A percentile compares a stretch with the other conserved stretches of the same genome.
phyloP scores from a whole-genome alignment of 2,329 filamentous ascomycete genomes.

The Aspergillus aculeatinus region DNA sequence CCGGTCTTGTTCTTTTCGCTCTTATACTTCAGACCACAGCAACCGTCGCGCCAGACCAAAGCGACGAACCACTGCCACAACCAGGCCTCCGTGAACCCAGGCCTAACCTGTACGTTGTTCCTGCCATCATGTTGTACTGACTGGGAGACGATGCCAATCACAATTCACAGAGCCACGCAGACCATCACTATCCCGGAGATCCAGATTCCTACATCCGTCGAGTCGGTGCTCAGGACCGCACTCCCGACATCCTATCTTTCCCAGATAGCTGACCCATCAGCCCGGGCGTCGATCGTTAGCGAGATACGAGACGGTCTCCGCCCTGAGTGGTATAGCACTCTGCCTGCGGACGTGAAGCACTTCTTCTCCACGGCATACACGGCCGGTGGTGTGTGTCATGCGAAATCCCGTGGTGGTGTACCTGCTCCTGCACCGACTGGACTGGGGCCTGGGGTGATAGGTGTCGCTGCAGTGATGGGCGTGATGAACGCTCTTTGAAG shows the following conservation, averaged over 20 bases:
- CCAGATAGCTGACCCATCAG: constrained; percentile 20
- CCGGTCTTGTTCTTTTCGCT: background rate
- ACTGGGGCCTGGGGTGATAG: background rate
- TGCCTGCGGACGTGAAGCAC: constrained; percentile 29
- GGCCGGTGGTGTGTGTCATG: background rate
- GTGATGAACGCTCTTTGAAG: background rate
- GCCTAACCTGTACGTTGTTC: background rate
- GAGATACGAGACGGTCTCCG: constrained; percentile 25
- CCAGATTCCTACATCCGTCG: constrained; percentile 22
- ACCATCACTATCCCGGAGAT: background rate
- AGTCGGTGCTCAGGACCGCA: constrained; percentile 26
- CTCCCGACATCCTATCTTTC: constrained; percentile 26
- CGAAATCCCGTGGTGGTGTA: background rate
- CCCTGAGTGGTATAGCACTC: constrained; percentile 28
- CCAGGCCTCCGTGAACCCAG: background rate
- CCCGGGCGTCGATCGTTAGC: constrained; percentile 22
- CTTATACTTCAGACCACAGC: background rate
- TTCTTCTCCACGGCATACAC: constrained; percentile 17
- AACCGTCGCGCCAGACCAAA: background rate
- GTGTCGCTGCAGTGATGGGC: background rate
- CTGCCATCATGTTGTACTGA: no score
- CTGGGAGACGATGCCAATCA: background rate
- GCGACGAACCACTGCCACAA: background rate
- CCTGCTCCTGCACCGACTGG: background rate
- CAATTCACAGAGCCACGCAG: background rate